Conservation (phyloP, 2,329 filamentous ascomycete genomes). For the Sporothrix phasma region DNA sequence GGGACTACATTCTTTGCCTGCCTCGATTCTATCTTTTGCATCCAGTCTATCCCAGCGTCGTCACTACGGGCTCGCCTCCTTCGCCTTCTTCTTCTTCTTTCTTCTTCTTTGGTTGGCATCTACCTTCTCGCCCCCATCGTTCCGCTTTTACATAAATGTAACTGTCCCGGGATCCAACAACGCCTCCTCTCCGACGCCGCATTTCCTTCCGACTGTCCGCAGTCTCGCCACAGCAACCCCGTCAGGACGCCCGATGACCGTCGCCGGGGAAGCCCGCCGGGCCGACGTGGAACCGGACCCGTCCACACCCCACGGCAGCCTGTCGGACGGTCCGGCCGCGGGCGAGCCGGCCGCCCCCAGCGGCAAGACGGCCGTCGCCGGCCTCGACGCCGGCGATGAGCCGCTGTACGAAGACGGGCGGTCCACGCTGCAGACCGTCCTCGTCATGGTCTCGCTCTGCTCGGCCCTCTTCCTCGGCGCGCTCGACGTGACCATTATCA, state of each 20-base stretch:
- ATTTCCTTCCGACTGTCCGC: too few relatives aligned
- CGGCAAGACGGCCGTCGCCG: background rate
- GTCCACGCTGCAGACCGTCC: slow-evolving; percentile 24
- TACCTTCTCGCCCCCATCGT: too few relatives aligned
- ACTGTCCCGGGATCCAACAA: too few relatives aligned
- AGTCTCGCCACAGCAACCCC: background rate
- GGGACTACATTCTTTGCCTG: too few relatives aligned
- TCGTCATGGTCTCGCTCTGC: slow-evolving; percentile 32
- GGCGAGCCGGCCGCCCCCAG: background rate
- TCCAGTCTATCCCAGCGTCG: too few relatives aligned
- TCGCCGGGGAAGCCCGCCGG: background rate
- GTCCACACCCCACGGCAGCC: background rate
- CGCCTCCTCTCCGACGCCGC: too few relatives aligned
- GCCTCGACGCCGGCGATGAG: background rate
- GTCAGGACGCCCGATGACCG: background rate
- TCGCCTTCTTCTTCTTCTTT: too few relatives aligned
- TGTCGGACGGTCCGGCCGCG: background rate
- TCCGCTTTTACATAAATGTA: too few relatives aligned
- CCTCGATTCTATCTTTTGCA: too few relatives aligned
- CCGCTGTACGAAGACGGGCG: slow-evolving; percentile 21
- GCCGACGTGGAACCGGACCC: background rate
- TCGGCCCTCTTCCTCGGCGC: slow-evolving; percentile 35
- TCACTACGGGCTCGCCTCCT: too few relatives aligned
- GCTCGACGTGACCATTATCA: slow-evolving; percentile 47
- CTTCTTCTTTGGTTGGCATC: too few relatives aligned